Percentiles rank a stretch among this genome's conserved stretches.
These are phyloP conservation scores for Annulohypoxylon nitens DNA, from an alignment of 495 filamentous ascomycete genomes.

Conservation along the genomic window DNA sequence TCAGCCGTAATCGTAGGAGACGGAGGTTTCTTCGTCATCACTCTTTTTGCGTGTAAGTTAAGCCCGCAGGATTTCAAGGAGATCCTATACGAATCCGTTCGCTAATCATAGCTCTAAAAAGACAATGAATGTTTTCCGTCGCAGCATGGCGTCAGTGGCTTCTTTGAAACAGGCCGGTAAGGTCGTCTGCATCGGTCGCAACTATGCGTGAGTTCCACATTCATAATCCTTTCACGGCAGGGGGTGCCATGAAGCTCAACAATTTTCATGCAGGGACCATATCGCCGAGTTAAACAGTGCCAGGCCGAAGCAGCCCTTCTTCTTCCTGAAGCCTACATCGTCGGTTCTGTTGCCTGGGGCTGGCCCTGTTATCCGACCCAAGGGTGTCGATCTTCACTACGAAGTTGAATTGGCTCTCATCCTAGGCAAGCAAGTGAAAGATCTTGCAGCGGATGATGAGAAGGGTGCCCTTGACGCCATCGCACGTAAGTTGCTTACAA, in stretches of 20 bases:
- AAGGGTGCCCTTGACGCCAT: constrained; percentile 72
- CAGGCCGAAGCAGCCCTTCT: constrained; percentile 92
- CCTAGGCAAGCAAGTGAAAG: constrained; percentile 80
- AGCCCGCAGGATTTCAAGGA: constrained; percentile 16
- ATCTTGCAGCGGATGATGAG: constrained; percentile 76
- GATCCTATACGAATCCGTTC: constrained; percentile 22
- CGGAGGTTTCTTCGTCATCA: constrained; percentile 32
- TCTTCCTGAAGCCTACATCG: constrained; percentile 95
- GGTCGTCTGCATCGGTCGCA: constrained; percentile 96
- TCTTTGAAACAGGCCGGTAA: constrained; percentile 80
- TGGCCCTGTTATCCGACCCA: constrained; percentile 86
- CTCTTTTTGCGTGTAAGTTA: constrained; percentile 29
- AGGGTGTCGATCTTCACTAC: constrained; percentile 88
- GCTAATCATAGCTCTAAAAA: constrained; percentile 29
- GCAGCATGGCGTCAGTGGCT: constrained; percentile 67
- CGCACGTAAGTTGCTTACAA: constrained; percentile 59
- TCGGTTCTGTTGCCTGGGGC: constrained; percentile 81
- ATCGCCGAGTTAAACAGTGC: constrained; percentile 90
- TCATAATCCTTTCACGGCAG: constrained; percentile 16
- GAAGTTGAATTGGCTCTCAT: constrained; percentile 94
- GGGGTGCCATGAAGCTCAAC: constrained; percentile 39
- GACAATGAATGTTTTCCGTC: constrained; percentile 57
- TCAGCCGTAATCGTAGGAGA: constrained; percentile 16
- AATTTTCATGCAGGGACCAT: constrained; percentile 76
- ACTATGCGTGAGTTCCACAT: constrained; percentile 82